Conservation (phyloP, 176 grass and related monocot species). For the Coix lacrymajobi region DNA sequence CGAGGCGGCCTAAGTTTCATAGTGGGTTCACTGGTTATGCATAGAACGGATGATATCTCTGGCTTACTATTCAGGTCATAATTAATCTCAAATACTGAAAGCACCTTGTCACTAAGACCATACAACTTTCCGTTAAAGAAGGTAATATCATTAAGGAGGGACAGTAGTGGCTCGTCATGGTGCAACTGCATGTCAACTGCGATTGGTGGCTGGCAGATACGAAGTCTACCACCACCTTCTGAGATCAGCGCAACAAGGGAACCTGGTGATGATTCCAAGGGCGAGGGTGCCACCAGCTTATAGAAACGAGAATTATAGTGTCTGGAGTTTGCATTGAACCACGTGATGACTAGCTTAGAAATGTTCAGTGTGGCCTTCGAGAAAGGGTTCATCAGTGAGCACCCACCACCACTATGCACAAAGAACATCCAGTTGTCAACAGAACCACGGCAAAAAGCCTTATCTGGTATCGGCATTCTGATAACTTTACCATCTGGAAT, state of each 20-base stretch:
- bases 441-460: background rate
- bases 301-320: background rate
- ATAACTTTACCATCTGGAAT: conserved; percentile 4
- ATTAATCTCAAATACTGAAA: background rate
- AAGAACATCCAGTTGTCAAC: background rate
- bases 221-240: background rate
- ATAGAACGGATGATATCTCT: background rate
- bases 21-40: background rate
- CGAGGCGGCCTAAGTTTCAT: accelerated
- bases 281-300: background rate
- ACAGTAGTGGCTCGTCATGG: too few species aligned
- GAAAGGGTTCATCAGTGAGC: conserved; percentile 15
- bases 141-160: background rate
- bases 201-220: background rate
- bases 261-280: background rate
- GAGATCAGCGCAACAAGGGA: background rate
- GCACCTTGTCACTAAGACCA: background rate
- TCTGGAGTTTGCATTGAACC: background rate
- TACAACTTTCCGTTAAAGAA: conserved; percentile 8
- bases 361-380: background rate
- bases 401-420: background rate
- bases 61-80: background rate
- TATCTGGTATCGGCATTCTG: background rate
- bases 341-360: background rate
- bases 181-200: background rate